Evolutionary conservation across 345 rosid species (phyloP), one percentile per base, ranked within the genome.

Genomic region (Noccaea bulbosa): DNA sequence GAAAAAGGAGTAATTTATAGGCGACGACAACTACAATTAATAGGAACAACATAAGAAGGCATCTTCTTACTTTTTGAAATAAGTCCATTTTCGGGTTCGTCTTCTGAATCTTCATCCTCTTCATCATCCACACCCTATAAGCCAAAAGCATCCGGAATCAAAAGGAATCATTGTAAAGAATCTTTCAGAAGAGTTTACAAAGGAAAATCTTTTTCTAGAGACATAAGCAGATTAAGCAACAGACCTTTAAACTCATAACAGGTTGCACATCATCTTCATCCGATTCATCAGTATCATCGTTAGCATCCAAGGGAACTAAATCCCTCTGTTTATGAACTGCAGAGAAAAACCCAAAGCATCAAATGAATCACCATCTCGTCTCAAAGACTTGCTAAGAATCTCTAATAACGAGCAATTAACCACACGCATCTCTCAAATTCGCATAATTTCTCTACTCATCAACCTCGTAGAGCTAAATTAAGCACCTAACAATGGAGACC

Each of bases 271-370:
- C 81, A 79, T 91, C 95, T 33, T 82, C 91, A 81, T 82, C 88
- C 0, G 91, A 85, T n/a, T 74, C 88, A 67, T 70, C 86, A 60
- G 55, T 78, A 79, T 83, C 90, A 71, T 65, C 83, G 63, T 87
- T 81, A 24, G 86, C 40, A 73, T 85, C 82, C 46, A 91, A 80
- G 2, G 93, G 91, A 77, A 94, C 85, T 62, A 91, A 72, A 77
- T 89, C 92, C 62, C 96, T 82, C 75, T 89, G 87, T 70, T 88
- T 94, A 73, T 89, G 97, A 87, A 91, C 97, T 94, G 80, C 70
- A 55, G 45, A 48, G 22, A 62, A 10, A 52, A 61, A 35, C 6
- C 39, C 30, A 27, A 6, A 59, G 44, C 46, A 14, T 27, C 58
- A 46, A 40, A 58, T 30, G 20, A 40, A 67, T 43, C 3, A 37